Percentiles rank a stretch among this genome's conserved stretches.
Conservation (phyloP, 1,139 yeast species). For the Nakaseomyces delphensis region DNA sequence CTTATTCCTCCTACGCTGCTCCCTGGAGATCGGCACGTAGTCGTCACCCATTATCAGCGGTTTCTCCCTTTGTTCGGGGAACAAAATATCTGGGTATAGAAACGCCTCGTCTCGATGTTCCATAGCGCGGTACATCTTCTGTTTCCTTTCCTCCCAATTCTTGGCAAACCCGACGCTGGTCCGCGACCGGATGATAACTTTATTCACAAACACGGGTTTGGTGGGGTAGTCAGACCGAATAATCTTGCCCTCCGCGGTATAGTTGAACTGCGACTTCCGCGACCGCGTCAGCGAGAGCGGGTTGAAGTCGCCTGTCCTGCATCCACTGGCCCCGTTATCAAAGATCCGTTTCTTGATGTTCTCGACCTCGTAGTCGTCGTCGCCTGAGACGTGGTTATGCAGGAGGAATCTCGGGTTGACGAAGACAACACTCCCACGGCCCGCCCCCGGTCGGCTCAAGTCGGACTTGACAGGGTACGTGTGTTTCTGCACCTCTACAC, state of each 20-base stretch:
- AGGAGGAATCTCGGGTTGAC: constrained; percentile 1
- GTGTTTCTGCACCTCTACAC: constrained; percentile 5
- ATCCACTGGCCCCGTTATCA: not conserved
- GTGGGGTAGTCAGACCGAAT: constrained; percentile 30
- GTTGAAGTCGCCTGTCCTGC: not conserved
- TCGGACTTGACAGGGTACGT: constrained; percentile 4
- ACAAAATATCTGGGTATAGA: constrained; percentile 19
- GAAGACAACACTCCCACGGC: not conserved
- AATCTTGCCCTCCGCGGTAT: constrained; percentile 23
- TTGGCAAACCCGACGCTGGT: constrained; percentile 19
- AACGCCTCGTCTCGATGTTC: constrained; percentile 15
- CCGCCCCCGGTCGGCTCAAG: not conserved
- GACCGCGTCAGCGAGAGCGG: not conserved
- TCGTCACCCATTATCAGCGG: constrained; percentile 16
- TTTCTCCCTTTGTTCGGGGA: constrained; percentile 12
- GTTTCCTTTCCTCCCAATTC: constrained; percentile 19
- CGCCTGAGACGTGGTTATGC: constrained; percentile 5
- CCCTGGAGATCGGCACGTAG: constrained; percentile 21
- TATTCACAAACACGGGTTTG: constrained; percentile 25
- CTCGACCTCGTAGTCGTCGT: constrained; percentile 4
- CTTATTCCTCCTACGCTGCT: constrained; percentile 21
- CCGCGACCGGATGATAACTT: constrained; percentile 26
- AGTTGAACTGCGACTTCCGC: constrained; percentile 14
- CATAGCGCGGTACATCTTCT: constrained; percentile 16
- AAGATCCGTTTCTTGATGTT: constrained; percentile 1